Percentiles rank a stretch among this genome's conserved stretches.
phyloP scores from a whole-genome alignment of 306 rosid genomes.

The Comarum palustre region DNA sequence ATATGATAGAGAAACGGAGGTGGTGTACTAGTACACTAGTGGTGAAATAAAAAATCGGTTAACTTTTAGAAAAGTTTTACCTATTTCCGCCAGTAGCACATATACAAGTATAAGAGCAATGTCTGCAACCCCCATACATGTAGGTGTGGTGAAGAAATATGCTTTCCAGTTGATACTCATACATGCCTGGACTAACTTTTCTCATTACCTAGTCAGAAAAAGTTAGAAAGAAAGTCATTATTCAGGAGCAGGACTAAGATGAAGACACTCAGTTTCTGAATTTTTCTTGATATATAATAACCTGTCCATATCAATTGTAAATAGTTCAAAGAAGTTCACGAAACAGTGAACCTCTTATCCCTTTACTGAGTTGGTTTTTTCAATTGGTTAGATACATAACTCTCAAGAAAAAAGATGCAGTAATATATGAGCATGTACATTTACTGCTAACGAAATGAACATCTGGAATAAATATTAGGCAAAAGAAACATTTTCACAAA shows the following conservation, averaged over 20 bases:
- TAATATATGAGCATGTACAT: neutral
- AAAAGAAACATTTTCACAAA: slow-evolving; percentile 8
- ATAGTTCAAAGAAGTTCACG: neutral
- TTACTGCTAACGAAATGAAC: neutral
- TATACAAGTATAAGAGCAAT: slow-evolving; percentile 93
- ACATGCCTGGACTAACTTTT: slow-evolving; percentile 69
- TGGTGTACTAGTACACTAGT: neutral
- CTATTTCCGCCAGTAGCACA: slow-evolving; percentile 90
- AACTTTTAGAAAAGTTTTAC: slow-evolving; percentile 19
- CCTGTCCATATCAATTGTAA: neutral
- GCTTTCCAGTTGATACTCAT: slow-evolving; percentile 92
- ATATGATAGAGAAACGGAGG: neutral
- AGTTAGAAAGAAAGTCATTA: slow-evolving; percentile 2
- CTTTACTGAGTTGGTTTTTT: neutral
- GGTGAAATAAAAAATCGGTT: neutral
- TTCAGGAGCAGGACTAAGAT: slow-evolving; percentile 6
- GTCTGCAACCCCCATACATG: slow-evolving; percentile 97
- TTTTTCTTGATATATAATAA: neutral
- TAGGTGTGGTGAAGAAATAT: slow-evolving; percentile 90
- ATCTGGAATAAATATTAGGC: neutral
- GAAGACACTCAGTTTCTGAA: slow-evolving; percentile 2
- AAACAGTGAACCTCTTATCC: neutral
- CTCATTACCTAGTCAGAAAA: slow-evolving; percentile 69
- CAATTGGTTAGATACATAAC: neutral
- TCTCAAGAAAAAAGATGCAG: neutral